Conservation (phyloP, 371 early-diverging fungal species). For the Vairimorpha apis region DNA sequence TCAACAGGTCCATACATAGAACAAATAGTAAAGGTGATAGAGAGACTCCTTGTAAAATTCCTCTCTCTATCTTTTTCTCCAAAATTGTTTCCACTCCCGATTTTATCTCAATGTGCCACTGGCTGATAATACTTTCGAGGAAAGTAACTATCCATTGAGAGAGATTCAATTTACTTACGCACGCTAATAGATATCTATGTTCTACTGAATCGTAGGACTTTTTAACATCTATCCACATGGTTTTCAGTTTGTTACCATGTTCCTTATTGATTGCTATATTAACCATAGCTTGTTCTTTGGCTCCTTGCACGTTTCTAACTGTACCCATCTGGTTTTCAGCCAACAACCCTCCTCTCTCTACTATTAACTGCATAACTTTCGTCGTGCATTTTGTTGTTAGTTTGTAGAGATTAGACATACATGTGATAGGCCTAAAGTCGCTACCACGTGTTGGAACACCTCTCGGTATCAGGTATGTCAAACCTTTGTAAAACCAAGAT, state of each 20-base stretch:
- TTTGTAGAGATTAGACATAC: slow-evolving; percentile 18
- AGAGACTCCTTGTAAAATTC: slow-evolving; percentile 24
- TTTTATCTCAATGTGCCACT: not conserved
- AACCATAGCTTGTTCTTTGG: slow-evolving; percentile 26
- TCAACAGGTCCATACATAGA: slow-evolving; percentile 31
- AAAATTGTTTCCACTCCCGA: not conserved
- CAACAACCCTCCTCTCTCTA: slow-evolving; percentile 9
- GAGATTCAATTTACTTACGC: not conserved
- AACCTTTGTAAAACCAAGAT: slow-evolving; percentile 36
- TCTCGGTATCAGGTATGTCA: slow-evolving; percentile 32
- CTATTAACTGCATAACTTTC: not conserved
- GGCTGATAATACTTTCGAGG: not conserved
- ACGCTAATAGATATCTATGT: not conserved
- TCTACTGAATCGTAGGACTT: slow-evolving; percentile 2
- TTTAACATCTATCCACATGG: not conserved
- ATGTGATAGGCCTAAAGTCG: slow-evolving; percentile 37
- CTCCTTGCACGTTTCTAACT: slow-evolving; percentile 26
- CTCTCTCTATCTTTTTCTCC: slow-evolving; percentile 7
- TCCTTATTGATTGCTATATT: not conserved
- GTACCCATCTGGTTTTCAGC: slow-evolving; percentile 33
- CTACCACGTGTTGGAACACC: not conserved
- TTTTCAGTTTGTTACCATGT: slow-evolving; percentile 7
- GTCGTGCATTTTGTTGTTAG: slow-evolving; percentile 17
- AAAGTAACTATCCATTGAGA: not conserved
- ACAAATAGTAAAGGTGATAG: slow-evolving; percentile 25